Percentiles rank a stretch among this genome's conserved stretches.
Evolutionary conservation across 2,329 filamentous ascomycete species (phyloP).

Genomic region (Microthyrium microscopicum): DNA sequence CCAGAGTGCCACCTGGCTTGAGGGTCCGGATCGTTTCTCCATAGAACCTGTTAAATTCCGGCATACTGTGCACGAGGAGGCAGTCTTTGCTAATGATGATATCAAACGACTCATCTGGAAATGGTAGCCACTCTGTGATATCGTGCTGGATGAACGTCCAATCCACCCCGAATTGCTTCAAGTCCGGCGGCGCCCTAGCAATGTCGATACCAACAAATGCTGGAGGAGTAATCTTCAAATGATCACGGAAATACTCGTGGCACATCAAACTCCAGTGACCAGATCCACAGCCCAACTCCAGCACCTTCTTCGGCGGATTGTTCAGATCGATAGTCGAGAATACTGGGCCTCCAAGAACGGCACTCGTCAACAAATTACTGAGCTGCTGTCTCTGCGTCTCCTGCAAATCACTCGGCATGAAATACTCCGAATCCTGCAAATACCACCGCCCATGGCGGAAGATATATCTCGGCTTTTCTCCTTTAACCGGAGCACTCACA

Average conservation of each 20-base stretch:
- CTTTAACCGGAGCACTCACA: too few species aligned
- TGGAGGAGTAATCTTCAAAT: conserved; percentile 51
- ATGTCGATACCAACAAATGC: conserved; percentile 74
- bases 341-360: conserved; percentile 65
- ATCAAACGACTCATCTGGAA: conserved; percentile 66
- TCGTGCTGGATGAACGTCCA: conserved; percentile 87
- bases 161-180: conserved; percentile 57
- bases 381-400: conserved; percentile 81
- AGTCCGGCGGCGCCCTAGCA: conserved; percentile 49
- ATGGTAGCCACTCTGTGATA: conserved; percentile 57
- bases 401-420: conserved; percentile 72
- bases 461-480: conserved; percentile 44
- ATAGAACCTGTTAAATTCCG: conserved; percentile 37
- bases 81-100: conserved; percentile 77
- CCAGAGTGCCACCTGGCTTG: conserved; percentile 60
- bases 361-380: conserved; percentile 63
- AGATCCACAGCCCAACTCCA: conserved; percentile 77
- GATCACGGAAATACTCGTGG: conserved; percentile 58
- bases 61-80: conserved; percentile 43
- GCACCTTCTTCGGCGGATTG: conserved; percentile 56
- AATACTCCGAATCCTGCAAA: conserved; percentile 64
- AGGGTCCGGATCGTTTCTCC: conserved; percentile 66
- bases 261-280: conserved; percentile 84
- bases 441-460: conserved; percentile 69
- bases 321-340: conserved; percentile 52